Conservation (phyloP, 2,329 filamentous ascomycete genomes). For the Trichoderma sp. region DNA sequence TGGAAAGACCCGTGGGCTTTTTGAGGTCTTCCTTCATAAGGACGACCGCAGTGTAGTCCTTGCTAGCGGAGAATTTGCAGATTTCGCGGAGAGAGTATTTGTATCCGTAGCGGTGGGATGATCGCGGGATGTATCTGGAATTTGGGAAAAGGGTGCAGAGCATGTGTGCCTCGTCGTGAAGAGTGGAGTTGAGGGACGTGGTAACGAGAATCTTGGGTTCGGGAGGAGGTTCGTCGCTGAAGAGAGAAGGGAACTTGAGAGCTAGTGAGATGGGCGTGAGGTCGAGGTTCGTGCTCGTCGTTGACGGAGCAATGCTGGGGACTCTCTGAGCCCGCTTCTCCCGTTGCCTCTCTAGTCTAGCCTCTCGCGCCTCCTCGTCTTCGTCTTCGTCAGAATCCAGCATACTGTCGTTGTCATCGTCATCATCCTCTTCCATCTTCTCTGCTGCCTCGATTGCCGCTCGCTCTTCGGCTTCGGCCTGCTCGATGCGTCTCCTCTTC, state of each 20-base stretch:
- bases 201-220: conserved; percentile 88
- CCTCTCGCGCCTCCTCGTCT: conserved; percentile 50
- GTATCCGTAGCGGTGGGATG: conserved; percentile 78
- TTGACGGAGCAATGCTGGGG: conserved; percentile 57
- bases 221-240: conserved; percentile 58
- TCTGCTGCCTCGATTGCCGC: conserved; percentile 47
- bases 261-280: conserved; percentile 61
- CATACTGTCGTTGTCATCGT: conserved; percentile 77
- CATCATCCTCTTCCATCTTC: conserved; percentile 52
- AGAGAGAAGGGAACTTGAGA: conserved; percentile 63
- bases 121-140: conserved; percentile 81
- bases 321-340: conserved; percentile 49
- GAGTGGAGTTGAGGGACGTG: conserved; percentile 82
- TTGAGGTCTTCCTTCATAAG: conserved; percentile 90
- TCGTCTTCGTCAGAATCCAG: conserved; percentile 58
- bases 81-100: conserved; percentile 95
- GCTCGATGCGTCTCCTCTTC: conserved; percentile 58
- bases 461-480: conserved; percentile 53
- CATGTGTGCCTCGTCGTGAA: conserved; percentile 79
- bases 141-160: conserved; percentile 85
- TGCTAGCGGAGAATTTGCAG: conserved; percentile 76
- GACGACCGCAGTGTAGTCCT: conserved; percentile 80
- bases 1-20: conserved; percentile 75
- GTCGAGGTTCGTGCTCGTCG: conserved; percentile 64
- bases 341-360: conserved; percentile 45